These are phyloP conservation scores for Coniochaeta sp. DNA, from an alignment of 2,329 filamentous ascomycete genomes.

Conservation along the genomic window DNA sequence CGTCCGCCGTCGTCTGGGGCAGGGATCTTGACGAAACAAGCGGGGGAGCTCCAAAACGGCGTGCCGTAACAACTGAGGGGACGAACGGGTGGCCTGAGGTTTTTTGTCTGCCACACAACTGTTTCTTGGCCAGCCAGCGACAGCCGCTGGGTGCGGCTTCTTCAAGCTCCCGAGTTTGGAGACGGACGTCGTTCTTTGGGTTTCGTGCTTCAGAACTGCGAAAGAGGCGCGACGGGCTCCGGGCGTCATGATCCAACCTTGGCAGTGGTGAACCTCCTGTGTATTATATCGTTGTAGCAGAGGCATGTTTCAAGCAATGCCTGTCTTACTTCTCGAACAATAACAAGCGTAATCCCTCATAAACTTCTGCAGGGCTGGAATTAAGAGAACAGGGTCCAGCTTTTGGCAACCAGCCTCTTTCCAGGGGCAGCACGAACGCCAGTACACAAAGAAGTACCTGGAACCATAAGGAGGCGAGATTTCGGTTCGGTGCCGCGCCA, in stretches of 20 bases:
- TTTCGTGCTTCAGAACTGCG: neutral
- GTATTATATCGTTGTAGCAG: neutral
- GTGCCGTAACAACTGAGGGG: neutral
- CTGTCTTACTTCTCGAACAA: neutral
- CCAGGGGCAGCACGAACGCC: neutral
- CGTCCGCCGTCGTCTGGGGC: neutral
- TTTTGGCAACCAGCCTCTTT: neutral
- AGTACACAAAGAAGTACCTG: neutral
- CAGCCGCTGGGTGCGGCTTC: neutral
- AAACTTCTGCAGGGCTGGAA: neutral
- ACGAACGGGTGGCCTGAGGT: neutral
- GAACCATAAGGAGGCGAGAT: neutral
- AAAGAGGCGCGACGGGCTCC: neutral
- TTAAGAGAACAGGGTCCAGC: neutral
- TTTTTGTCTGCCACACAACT: neutral
- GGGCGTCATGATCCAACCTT: neutral
- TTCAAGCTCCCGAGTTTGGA: neutral
- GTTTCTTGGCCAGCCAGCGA: neutral
- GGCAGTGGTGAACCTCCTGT: neutral
- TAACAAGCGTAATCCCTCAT: neutral
- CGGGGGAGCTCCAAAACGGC: neutral
- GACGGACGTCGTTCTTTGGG: neutral
- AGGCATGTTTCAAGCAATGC: neutral
- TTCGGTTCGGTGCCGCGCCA: neutral
- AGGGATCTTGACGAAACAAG: neutral